Evolutionary conservation across 1,139 yeast genomes (phyloP).

Genomic region (Geotrichum aggregatum): DNA sequence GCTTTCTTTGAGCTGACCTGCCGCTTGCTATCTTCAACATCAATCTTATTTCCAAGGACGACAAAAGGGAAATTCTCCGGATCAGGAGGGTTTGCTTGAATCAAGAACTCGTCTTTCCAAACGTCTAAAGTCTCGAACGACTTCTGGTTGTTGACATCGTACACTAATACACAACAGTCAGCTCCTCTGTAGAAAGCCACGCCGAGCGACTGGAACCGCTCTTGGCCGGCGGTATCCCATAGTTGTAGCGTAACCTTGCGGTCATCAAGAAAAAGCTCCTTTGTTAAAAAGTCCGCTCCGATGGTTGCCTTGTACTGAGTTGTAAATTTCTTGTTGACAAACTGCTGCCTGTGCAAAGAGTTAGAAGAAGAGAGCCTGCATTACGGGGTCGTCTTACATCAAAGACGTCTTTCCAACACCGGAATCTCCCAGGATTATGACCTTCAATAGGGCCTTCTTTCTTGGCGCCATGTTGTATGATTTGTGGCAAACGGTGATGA

Average conservation of each 20-base stretch:
- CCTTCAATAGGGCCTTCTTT: slow-evolving; percentile 87
- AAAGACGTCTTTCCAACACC: slow-evolving; percentile 97
- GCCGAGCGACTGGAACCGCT: slow-evolving; percentile 86
- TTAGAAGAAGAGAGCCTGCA: background rate
- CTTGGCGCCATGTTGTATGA: slow-evolving; percentile 57
- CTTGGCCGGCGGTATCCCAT: slow-evolving; percentile 91
- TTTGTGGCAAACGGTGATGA: background rate
- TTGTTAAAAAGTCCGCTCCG: slow-evolving; percentile 94
- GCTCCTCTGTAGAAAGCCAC: slow-evolving; percentile 98
- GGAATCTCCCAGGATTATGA: slow-evolving; percentile 91
- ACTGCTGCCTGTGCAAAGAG: slow-evolving; percentile 61
- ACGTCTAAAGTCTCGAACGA: slow-evolving; percentile 83
- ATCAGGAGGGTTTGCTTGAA: slow-evolving; percentile 87
- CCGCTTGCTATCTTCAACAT: slow-evolving; percentile 86
- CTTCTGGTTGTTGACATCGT: slow-evolving; percentile 89
- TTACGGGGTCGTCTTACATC: slow-evolving; percentile 42
- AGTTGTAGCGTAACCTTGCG: slow-evolving; percentile 78
- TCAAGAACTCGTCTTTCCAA: slow-evolving; percentile 93
- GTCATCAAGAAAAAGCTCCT: slow-evolving; percentile 81
- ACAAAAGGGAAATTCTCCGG: slow-evolving; percentile 96
- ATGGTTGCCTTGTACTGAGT: slow-evolving; percentile 97
- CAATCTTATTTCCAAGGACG: slow-evolving; percentile 90
- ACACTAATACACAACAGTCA: slow-evolving; percentile 93
- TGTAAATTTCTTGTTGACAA: slow-evolving; percentile 89
- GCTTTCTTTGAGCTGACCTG: slow-evolving; percentile 80